Evolutionary conservation across 306 rosid genomes (phyloP).

Genomic region (Cyamopsis tetragonoloba): DNA sequence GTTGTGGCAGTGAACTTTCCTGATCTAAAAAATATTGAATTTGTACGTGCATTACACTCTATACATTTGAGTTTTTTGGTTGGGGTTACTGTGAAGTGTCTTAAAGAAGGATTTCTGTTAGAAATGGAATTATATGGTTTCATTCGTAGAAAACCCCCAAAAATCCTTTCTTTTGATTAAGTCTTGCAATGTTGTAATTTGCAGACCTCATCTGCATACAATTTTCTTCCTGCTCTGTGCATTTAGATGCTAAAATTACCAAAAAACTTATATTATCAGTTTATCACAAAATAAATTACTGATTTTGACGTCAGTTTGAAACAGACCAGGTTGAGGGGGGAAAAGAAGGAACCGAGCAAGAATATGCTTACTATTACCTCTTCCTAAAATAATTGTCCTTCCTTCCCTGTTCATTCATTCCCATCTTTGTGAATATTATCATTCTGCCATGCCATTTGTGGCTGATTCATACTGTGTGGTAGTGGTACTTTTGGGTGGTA

Average conservation of each 20-base stretch:
- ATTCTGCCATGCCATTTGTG: neutral
- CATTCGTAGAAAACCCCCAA: neutral
- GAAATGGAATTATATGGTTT: neutral
- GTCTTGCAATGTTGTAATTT: neutral
- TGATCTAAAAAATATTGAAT: conserved; percentile 76
- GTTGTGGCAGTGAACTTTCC: conserved; percentile 87
- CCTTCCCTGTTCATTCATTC: neutral
- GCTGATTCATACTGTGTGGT: neutral
- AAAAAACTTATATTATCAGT: neutral
- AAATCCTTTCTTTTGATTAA: neutral
- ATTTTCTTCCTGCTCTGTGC: neutral
- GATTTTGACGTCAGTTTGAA: neutral
- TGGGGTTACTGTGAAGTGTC: neutral
- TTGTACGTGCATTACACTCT: conserved; percentile 54
- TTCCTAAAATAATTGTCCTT: neutral
- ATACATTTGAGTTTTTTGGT: conserved; percentile 12
- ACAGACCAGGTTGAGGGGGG: neutral
- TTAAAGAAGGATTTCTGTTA: neutral
- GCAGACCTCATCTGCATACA: conserved; percentile 5
- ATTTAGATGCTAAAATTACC: neutral
- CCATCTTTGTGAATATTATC: neutral
- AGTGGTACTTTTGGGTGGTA: neutral
- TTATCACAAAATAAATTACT: neutral
- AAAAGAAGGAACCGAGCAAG: neutral
- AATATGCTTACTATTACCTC: neutral